phyloP scores from a whole-genome alignment of 441 rosid genomes.

The Corymbia citriodora region DNA sequence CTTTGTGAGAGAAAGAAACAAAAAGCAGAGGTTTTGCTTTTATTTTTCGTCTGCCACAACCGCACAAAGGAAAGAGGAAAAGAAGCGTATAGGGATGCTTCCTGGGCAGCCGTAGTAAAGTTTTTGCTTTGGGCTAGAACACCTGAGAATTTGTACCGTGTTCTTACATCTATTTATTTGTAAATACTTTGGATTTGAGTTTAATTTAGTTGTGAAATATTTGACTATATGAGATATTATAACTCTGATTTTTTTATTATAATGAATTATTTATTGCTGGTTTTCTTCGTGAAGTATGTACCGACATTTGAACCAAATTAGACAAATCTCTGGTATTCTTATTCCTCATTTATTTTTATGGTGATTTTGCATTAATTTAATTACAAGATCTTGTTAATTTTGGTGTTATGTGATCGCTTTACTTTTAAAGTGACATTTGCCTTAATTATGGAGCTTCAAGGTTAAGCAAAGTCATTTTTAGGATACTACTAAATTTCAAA shows the following conservation, averaged over 20 bases:
- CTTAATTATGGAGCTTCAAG: neutral
- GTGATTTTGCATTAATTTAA: neutral
- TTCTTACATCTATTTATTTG: neutral
- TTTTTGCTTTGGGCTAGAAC: neutral
- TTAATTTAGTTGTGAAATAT: neutral
- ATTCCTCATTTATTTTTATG: neutral
- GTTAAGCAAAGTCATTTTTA: neutral
- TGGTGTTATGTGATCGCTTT: neutral
- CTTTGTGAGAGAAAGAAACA: neutral
- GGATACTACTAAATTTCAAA: neutral
- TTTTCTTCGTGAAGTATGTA: neutral
- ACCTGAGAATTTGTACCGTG: neutral
- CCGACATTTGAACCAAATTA: neutral
- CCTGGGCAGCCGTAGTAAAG: neutral
- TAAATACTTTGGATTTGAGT: neutral
- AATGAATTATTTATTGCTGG: accelerated
- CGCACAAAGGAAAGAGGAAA: neutral
- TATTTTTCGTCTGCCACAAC: neutral
- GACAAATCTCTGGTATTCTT: neutral
- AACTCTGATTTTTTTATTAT: accelerated
- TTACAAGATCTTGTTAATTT: neutral
- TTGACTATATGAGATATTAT: neutral
- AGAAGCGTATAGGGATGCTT: neutral
- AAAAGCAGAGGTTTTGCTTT: neutral
- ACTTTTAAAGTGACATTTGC: neutral